Base-by-base conservation (phyloP, 1,284 basidiomycete genomes). In the Peniophora sp. region DNA sequence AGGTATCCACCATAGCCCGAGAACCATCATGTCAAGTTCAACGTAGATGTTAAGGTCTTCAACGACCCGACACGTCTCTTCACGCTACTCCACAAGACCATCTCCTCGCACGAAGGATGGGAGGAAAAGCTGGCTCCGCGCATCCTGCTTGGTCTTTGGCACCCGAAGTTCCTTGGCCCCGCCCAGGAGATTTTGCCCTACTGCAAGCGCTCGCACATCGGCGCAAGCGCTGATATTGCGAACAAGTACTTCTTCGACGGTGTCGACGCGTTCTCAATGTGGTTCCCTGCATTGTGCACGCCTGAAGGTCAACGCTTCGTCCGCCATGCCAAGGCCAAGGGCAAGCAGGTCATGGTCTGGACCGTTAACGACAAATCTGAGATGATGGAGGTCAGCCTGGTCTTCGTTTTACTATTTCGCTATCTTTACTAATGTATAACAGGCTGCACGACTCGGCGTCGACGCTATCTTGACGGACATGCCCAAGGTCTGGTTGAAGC, bases 331-430 rank as follows among this genome's bases (percentile, higher is more conserved):
- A 83, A 83, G 63, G 70, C 64, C 16, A 84, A 80, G 0, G 88
- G 88, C 20, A 99, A 99, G 78, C 80, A 80, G 60, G 61, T 97
- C 45, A 86, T 94, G 79, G 92, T 95, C 11, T 99, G 97, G 97
- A 99, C 96, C 0, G 95, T 98, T 25, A 99, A 98, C 65, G 79
- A 87, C 46, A 81, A 84, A 10, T 81, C 83, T 53, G 86, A 96
- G 65, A 97, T 99, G 95, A 88, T 96, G 72, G 91, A 97, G 79
- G 87, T 82, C 22, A 49, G 78, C 69, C 39, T 27, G 23, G 14
- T 44, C 20, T 19, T 24, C 38, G 17, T 20, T 39, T 39, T 49
- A 24, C 11, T 20, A 17, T 17, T 1, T 6, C 25, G 24, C 11
- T 22, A 27, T 24, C 17, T n/a, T 46, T 47, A 52, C 19, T 1